These are phyloP conservation scores for Moricandia arvensis DNA, from an alignment of 345 rosid genomes.

Conservation along the genomic window DNA sequence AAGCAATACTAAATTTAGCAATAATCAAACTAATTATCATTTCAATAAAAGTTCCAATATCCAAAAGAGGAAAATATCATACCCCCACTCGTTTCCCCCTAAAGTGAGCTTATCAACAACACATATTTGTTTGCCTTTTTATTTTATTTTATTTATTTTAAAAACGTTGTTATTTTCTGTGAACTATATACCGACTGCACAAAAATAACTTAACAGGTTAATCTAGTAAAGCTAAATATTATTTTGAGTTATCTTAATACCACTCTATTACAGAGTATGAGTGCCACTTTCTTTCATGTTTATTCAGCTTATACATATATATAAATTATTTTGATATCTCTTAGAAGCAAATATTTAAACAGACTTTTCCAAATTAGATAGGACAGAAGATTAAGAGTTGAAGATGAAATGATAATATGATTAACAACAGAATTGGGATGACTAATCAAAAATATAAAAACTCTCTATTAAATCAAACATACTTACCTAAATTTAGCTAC, in stretches of 20 bases:
- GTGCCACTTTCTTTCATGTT: background rate
- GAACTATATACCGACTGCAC: background rate
- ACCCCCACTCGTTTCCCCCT: constrained; percentile 6
- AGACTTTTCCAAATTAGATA: background rate
- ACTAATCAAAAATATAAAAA: background rate
- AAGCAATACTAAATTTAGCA: constrained; percentile 13
- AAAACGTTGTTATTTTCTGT: background rate
- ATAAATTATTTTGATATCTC: background rate
- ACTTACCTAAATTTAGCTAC: background rate
- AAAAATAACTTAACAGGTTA: background rate
- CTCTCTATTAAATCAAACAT: background rate
- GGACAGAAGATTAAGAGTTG: background rate
- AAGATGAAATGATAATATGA: background rate
- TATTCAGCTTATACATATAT: background rate
- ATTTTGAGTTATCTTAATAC: background rate
- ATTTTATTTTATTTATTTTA: too few relatives aligned
- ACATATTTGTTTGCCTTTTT: background rate
- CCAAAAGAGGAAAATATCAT: constrained; percentile 31
- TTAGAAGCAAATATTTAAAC: background rate
- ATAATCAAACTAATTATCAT: constrained; percentile 24
- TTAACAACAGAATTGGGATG: background rate
- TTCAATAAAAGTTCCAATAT: constrained; percentile 20
- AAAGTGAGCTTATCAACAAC: constrained; percentile 9
- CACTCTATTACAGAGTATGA: background rate
- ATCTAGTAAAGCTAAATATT: background rate